These are phyloP conservation scores for Periconia sp. DNA, from an alignment of 2,329 filamentous ascomycete genomes.

Conservation along the genomic window DNA sequence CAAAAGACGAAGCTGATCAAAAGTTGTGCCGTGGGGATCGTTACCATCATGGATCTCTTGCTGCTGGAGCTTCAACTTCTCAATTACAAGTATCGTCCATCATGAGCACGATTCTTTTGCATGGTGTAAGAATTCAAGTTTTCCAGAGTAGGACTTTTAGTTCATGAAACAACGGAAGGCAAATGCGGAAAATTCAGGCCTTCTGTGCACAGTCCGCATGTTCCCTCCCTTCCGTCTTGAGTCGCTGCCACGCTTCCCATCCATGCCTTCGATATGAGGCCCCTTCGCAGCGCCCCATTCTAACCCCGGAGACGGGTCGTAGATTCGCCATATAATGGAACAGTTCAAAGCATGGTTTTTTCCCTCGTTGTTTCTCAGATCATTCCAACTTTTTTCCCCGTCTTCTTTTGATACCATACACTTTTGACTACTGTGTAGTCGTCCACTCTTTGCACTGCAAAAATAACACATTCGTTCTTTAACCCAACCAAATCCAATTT, in stretches of 20 bases:
- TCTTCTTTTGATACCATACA: background rate
- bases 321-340: background rate
- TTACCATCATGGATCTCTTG: too few species aligned
- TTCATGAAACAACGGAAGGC: background rate
- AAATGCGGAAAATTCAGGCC: background rate
- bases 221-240: background rate
- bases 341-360: background rate
- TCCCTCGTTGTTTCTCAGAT: background rate
- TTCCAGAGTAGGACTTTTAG: background rate
- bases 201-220: background rate
- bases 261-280: background rate
- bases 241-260: background rate
- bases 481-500: background rate
- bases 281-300: background rate
- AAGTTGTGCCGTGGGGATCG: too few species aligned
- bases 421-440: conserved; percentile 12
- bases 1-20: too few species aligned
- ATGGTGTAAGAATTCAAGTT: background rate
- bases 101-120: too few species aligned
- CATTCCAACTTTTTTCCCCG: background rate
- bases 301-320: background rate
- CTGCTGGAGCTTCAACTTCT: too few species aligned
- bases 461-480: conserved; percentile 1
- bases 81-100: too few species aligned
- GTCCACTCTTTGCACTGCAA: conserved; percentile 12